A percentile compares a stretch with the other conserved stretches of the same genome.
Conservation (phyloP, 164 flowering plant genomes). For the Tinospora cordifolia region DNA sequence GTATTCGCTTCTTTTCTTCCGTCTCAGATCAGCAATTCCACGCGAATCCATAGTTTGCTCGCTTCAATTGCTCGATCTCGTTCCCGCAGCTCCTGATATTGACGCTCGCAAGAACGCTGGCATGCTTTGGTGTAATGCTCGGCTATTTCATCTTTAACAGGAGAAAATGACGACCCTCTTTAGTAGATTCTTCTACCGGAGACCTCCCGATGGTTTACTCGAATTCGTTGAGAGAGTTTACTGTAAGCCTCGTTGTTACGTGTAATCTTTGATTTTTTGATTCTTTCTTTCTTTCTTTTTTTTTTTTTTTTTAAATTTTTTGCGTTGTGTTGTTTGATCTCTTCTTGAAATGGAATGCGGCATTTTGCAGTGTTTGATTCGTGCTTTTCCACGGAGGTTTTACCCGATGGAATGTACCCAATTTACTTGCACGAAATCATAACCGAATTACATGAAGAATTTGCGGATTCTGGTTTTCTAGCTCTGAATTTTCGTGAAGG, state of each 20-base stretch:
- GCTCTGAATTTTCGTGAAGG: slow-evolving; percentile 95
- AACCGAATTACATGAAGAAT: slow-evolving; percentile 74
- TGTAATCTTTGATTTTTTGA: too few relatives aligned
- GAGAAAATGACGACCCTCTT: slow-evolving; percentile 64
- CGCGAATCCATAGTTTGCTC: not conserved
- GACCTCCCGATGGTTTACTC: slow-evolving; percentile 97
- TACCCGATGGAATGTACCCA: slow-evolving; percentile 73
- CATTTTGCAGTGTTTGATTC: slow-evolving; percentile 86
- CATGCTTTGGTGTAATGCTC: too few relatives aligned
- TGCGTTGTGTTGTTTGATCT: not conserved
- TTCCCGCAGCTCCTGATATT: too few relatives aligned
- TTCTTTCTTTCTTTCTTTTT: too few relatives aligned
- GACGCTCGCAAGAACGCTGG: too few relatives aligned
- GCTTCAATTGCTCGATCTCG: too few relatives aligned
- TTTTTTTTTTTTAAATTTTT: not conserved
- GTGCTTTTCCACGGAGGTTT: slow-evolving; percentile 85
- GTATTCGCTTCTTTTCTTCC: not conserved
- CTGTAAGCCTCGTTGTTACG: slow-evolving; percentile 39
- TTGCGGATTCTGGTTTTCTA: slow-evolving; percentile 71
- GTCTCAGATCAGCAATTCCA: not conserved
- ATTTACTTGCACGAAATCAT: slow-evolving; percentile 77
- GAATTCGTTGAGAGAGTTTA: slow-evolving; percentile 87
- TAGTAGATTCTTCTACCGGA: slow-evolving; percentile 81
- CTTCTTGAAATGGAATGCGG: not conserved
- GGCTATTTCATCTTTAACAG: not conserved